Percentiles rank a stretch among this genome's conserved stretches.
Conservation (phyloP, 2,329 filamentous ascomycete genomes). For the Fusarium torulosum region DNA sequence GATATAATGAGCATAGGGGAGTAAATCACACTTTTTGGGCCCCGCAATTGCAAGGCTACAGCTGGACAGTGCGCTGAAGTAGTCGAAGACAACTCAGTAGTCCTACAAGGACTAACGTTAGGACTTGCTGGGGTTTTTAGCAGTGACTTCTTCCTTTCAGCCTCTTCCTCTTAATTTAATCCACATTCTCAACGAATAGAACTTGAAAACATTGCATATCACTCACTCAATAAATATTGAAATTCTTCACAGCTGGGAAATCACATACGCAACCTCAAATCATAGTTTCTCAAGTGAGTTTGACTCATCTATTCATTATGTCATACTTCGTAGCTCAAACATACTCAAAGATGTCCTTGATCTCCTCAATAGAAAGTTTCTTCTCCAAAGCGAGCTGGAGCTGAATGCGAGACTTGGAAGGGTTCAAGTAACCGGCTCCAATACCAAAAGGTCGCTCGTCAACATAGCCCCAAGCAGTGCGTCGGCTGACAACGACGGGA, state of each 20-base stretch:
- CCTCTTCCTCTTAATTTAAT: too few species aligned
- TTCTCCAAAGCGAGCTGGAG: conserved; percentile 56
- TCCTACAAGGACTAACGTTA: not conserved
- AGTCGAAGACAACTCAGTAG: not conserved
- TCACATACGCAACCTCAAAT: not conserved
- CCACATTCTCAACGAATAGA: too few species aligned
- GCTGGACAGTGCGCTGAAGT: not conserved
- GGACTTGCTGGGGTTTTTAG: not conserved
- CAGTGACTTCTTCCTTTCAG: too few species aligned
- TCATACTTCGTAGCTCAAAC: not conserved
- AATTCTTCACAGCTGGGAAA: too few species aligned
- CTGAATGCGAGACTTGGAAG: conserved; percentile 65
- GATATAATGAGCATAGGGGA: not conserved
- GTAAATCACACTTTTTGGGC: not conserved
- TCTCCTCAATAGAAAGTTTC: conserved; percentile 24
- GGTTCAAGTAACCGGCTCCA: conserved; percentile 65
- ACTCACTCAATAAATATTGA: too few species aligned
- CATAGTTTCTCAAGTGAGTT: not conserved
- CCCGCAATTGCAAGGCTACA: not conserved
- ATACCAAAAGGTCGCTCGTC: conserved; percentile 52
- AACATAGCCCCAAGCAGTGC: conserved; percentile 64
- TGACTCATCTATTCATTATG: not conserved
- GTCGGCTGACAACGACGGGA: conserved; percentile 63
- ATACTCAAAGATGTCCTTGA: conserved; percentile 34
- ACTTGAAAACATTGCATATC: too few species aligned